Conservation (phyloP, 2,329 filamentous ascomycete species). For the Corinectria fuckeliana region DNA sequence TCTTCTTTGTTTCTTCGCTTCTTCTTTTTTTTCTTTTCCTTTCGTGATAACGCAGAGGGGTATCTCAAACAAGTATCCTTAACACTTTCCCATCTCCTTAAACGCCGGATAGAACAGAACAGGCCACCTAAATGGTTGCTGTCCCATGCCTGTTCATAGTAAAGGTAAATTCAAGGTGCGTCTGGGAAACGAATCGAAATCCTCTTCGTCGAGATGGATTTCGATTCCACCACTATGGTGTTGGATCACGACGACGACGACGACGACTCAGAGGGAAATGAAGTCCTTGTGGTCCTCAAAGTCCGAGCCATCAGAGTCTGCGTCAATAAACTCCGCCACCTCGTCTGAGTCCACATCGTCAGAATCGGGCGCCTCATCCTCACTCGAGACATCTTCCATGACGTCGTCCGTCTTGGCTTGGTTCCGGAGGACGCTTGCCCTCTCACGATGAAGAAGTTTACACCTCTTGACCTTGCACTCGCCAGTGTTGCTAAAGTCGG, state of each 20-base stretch:
- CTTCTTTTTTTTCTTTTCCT: conserved; percentile 14
- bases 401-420: conserved; percentile 63
- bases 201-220: not conserved
- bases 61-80: conserved; percentile 33
- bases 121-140: not conserved
- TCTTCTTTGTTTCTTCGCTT: conserved; percentile 22
- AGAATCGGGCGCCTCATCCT: conserved; percentile 74
- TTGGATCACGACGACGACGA: conserved; percentile 4
- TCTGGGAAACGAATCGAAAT: conserved; percentile 2
- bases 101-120: conserved; percentile 22
- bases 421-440: conserved; percentile 79
- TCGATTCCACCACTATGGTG: not conserved
- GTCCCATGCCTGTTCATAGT: conserved; percentile 11
- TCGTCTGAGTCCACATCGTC: conserved; percentile 83
- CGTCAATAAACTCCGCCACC: conserved; percentile 69
- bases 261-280: conserved; percentile 50
- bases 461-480: conserved; percentile 82
- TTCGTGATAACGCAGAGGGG: conserved; percentile 15
- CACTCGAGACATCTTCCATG: conserved; percentile 76
- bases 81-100: conserved; percentile 22
- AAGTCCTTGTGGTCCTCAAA: conserved; percentile 66
- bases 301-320: conserved; percentile 60
- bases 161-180: conserved; percentile 22
- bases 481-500: conserved; percentile 92
- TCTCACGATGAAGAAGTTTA: conserved; percentile 85